Evolutionary conservation across 108 stramenopile genomes (phyloP).

Genomic region (Schizochytrium sp.): DNA sequence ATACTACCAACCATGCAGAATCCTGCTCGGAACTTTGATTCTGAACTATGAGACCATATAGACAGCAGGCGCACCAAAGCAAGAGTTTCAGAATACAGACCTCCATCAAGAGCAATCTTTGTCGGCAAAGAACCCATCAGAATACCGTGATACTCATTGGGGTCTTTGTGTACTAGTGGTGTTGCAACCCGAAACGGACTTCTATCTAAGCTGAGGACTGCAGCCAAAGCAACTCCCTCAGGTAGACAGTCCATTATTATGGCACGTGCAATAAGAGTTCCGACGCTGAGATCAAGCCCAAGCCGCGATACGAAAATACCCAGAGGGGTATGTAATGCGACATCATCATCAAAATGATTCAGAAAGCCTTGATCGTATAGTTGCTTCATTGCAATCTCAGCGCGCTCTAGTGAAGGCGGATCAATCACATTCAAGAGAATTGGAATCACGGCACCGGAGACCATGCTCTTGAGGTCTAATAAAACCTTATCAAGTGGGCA

Average conservation of each 20-base stretch:
- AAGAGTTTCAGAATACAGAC: background rate
- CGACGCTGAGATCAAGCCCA: background rate
- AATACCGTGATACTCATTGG: slow-evolving; percentile 4
- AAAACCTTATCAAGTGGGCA: background rate
- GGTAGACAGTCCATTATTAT: background rate
- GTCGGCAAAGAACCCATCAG: background rate
- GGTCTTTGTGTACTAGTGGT: slow-evolving; percentile 1
- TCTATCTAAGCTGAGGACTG: background rate
- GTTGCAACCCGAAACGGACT: slow-evolving; percentile 28
- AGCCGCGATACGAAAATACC: slow-evolving; percentile 1
- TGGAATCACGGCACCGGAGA: background rate
- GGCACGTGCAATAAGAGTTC: background rate
- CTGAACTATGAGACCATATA: slow-evolving; percentile 2
- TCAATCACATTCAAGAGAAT: background rate
- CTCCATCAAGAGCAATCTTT: slow-evolving; percentile 38
- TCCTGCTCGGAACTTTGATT: background rate
- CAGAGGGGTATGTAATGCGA: background rate
- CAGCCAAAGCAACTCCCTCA: slow-evolving; percentile 36
- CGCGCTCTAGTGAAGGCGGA: background rate
- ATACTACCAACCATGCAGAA: background rate
- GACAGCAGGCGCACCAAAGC: slow-evolving; percentile 36
- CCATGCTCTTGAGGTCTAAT: slow-evolving; percentile 53
- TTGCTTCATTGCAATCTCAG: background rate
- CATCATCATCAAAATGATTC: background rate
- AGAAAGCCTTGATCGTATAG: background rate